A percentile compares a stretch with the other conserved stretches of the same genome.
These are phyloP conservation scores for Vaccinium corymbosum DNA, from an alignment of 148 eudicot genomes.

Conservation along the genomic window DNA sequence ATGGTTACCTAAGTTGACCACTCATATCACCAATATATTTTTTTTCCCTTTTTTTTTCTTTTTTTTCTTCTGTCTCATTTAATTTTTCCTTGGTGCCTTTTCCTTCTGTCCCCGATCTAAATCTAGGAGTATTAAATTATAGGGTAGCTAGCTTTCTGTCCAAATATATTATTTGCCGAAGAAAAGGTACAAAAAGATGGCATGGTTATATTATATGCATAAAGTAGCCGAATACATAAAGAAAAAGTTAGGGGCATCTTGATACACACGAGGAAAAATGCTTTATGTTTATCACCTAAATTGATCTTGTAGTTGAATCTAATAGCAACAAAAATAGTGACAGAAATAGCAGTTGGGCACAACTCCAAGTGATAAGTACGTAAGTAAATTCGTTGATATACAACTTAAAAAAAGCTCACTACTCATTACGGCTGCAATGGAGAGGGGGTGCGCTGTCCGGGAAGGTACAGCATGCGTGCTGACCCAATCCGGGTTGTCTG, in stretches of 20 bases:
- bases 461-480: too few species aligned
- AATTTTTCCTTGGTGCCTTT: constrained; percentile 1
- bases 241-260: not conserved
- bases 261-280: not conserved
- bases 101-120: not conserved
- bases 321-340: not conserved
- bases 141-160: not conserved
- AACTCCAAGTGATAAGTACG: too few species aligned
- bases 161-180: not conserved
- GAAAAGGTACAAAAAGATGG: not conserved
- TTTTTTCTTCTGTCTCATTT: not conserved
- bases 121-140: too few species aligned
- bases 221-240: not conserved
- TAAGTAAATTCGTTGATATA: not conserved
- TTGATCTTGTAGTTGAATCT: not conserved
- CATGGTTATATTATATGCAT: not conserved
- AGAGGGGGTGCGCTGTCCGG: too few species aligned
- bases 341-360: not conserved
- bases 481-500: too few species aligned
- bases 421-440: too few species aligned
- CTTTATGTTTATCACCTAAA: not conserved
- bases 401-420: too few species aligned
- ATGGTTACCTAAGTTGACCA: constrained; percentile 10
- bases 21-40: not conserved
- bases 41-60: too few species aligned